Conservation (phyloP, 225 moss, liverwort and hornwort species). For the Marchantia polymorpha region DNA sequence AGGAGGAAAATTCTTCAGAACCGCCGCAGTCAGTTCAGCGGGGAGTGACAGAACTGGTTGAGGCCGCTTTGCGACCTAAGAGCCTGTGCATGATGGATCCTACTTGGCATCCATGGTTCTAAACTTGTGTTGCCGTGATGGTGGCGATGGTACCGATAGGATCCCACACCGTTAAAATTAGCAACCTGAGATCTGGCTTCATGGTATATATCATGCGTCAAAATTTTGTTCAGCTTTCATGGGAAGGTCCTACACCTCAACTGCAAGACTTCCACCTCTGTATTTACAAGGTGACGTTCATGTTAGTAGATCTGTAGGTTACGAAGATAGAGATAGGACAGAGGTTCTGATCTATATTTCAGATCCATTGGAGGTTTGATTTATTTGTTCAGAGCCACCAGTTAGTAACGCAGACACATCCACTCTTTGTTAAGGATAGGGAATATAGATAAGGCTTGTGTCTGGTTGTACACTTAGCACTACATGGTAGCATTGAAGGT, state of each 20-base stretch:
- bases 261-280: neutral
- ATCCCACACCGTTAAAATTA: neutral
- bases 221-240: neutral
- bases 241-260: neutral
- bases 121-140: conserved; percentile 5
- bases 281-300: neutral
- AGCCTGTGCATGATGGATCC: conserved; percentile 99
- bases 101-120: conserved; percentile 99
- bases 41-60: conserved; percentile 97
- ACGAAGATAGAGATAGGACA: neutral
- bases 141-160: too few relatives aligned
- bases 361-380: neutral
- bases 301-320: neutral
- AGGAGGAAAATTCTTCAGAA: conserved; percentile 82
- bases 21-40: conserved; percentile 87
- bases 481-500: neutral
- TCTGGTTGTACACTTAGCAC: conserved; percentile 7
- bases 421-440: conserved; percentile 3
- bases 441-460: conserved; percentile 2
- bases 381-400: neutral
- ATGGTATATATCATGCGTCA: neutral
- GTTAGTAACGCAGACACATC: neutral
- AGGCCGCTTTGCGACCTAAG: conserved; percentile 88
- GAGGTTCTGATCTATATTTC: neutral
- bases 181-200: neutral